These are phyloP conservation scores for Fistulifera solaris DNA, from an alignment of 108 stramenopile genomes.

Conservation along the genomic window DNA sequence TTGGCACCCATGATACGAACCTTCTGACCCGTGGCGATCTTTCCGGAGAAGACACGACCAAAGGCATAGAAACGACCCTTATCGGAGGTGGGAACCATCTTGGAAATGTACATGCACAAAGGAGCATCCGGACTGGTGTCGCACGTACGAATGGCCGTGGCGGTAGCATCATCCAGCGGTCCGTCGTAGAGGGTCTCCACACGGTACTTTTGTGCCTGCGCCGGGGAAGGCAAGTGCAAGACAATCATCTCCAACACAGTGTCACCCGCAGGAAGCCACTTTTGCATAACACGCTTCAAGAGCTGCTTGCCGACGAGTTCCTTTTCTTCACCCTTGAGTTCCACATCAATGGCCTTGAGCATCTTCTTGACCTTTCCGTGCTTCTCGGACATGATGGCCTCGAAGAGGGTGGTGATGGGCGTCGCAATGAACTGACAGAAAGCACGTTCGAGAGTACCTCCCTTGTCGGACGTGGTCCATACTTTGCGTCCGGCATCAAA, in stretches of 20 bases:
- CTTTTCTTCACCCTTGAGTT: constrained; percentile 93
- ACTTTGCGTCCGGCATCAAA: constrained; percentile 89
- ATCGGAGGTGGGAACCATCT: constrained; percentile 99
- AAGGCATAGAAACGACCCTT: constrained; percentile 99
- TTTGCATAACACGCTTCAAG: constrained; percentile 99
- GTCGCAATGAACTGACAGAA: constrained; percentile 99
- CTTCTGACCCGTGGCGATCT: constrained; percentile 98
- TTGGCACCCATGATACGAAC: constrained; percentile 99
- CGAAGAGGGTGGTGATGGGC: constrained; percentile 97
- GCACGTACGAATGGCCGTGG: constrained; percentile 96
- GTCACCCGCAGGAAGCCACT: constrained; percentile 99
- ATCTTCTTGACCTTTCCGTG: constrained; percentile 98
- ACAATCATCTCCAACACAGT: constrained; percentile 99
- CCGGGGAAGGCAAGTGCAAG: constrained; percentile 97
- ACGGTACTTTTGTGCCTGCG: constrained; percentile 94
- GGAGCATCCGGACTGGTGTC: constrained; percentile 92
- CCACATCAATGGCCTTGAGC: constrained; percentile 97
- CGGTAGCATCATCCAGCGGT: constrained; percentile 96
- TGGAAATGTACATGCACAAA: constrained; percentile 99
- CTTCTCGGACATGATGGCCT: constrained; percentile 98
- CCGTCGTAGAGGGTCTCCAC: constrained; percentile 98
- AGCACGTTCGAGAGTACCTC: constrained; percentile 89
- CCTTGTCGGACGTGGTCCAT: constrained; percentile 87
- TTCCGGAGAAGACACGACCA: constrained; percentile 99
- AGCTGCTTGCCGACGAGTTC: constrained; percentile 96